These are phyloP conservation scores for Taphrina communis DNA, from an alignment of 1,139 yeast genomes.

Conservation along the genomic window DNA sequence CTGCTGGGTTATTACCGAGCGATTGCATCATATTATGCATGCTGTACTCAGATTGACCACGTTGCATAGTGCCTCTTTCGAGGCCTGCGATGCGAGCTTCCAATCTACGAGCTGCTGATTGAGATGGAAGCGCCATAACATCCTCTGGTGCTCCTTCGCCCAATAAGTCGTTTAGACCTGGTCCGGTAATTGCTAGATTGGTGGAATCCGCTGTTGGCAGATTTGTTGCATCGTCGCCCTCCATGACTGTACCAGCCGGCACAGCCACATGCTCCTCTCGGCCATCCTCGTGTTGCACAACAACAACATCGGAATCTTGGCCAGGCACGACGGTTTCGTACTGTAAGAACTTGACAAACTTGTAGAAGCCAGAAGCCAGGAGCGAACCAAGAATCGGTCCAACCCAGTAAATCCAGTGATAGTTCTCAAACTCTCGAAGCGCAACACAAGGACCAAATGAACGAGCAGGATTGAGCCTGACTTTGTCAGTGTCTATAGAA, in stretches of 20 bases:
- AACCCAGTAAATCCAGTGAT: constrained; percentile 93
- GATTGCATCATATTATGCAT: constrained; percentile 18
- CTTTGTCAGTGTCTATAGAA: not conserved
- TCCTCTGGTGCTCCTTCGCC: constrained; percentile 27
- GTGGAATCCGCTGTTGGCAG: constrained; percentile 16
- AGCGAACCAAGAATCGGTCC: constrained; percentile 45
- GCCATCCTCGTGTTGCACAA: constrained; percentile 25
- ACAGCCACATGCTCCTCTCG: constrained; percentile 22
- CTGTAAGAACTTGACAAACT: constrained; percentile 28
- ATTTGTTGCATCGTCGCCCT: constrained; percentile 22
- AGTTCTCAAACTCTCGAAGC: constrained; percentile 70
- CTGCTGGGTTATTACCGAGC: not conserved
- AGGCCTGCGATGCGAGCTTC: constrained; percentile 16
- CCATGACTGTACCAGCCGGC: constrained; percentile 20
- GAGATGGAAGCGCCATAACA: constrained; percentile 22
- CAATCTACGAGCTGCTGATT: constrained; percentile 12
- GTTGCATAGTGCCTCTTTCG: constrained; percentile 13
- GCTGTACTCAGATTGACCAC: constrained; percentile 16
- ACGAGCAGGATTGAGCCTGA: constrained; percentile 78
- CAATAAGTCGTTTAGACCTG: constrained; percentile 24
- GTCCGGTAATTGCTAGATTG: constrained; percentile 25
- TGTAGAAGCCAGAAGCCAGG: constrained; percentile 34
- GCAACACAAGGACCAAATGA: constrained; percentile 85
- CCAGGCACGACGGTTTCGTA: constrained; percentile 37
- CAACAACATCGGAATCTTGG: constrained; percentile 29